Conservation (phyloP, 306 rosid species). For the Lotus japonicus region DNA sequence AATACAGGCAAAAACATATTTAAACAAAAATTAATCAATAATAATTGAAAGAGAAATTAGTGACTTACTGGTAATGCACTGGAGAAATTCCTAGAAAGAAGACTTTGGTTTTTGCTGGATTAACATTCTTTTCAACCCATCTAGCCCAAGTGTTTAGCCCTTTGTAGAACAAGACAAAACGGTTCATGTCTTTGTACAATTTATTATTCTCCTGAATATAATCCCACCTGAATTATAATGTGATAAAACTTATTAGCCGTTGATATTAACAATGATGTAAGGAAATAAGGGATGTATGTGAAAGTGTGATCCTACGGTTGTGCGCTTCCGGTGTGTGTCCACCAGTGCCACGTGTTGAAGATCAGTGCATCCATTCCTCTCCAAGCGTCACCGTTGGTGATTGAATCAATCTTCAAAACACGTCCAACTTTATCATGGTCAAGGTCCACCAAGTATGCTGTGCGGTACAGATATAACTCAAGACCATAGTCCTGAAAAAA, state of each 20-base stretch:
- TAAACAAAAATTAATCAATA: not conserved
- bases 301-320: conserved; percentile 68
- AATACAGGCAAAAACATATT: too few relatives aligned
- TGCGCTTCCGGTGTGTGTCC: conserved; percentile 78
- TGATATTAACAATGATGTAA: not conserved
- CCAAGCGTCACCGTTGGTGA: conserved; percentile 66
- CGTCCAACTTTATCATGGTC: conserved; percentile 53
- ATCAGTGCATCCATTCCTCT: conserved; percentile 69
- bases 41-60: not conserved
- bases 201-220: conserved; percentile 49
- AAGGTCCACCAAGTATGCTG: conserved; percentile 75
- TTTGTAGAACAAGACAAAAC: conserved; percentile 62
- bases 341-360: conserved; percentile 98
- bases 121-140: conserved; percentile 60
- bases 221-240: conserved; percentile 49
- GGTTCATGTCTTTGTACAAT: conserved; percentile 75
- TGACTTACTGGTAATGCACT: conserved; percentile 71
- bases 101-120: conserved; percentile 70
- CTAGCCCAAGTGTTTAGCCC: conserved; percentile 85
- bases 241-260: not conserved
- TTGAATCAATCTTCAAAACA: conserved; percentile 77
- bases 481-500: conserved; percentile 56
- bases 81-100: conserved; percentile 96
- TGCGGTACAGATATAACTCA: conserved; percentile 46
- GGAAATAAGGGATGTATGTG: not conserved